phyloP scores from a whole-genome alignment of 2,329 filamentous ascomycete species.

The Parasarocladium wereldwijsianum region DNA sequence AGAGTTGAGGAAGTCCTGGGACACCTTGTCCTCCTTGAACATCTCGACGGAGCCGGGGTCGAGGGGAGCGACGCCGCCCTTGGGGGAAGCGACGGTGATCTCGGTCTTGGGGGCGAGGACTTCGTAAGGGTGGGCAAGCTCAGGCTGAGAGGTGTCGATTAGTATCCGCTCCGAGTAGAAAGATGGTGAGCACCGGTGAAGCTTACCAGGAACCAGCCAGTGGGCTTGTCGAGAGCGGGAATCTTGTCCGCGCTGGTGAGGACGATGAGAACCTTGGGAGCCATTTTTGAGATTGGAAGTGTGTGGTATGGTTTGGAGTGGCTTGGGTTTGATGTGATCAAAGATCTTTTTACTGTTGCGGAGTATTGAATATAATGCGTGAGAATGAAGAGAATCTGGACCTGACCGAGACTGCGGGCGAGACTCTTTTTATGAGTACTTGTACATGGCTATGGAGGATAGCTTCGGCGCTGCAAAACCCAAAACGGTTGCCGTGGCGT shows the following conservation, averaged over 20 bases:
- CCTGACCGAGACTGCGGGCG: too few species aligned
- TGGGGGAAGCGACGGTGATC: slow-evolving; percentile 45
- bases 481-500: too few species aligned
- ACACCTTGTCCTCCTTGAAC: slow-evolving; percentile 37
- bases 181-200: background rate
- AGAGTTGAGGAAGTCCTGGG: slow-evolving; percentile 37
- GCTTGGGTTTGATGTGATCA: too few species aligned
- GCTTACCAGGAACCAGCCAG: slow-evolving; percentile 56
- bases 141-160: slow-evolving; percentile 24
- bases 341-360: too few species aligned
- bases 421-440: too few species aligned
- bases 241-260: slow-evolving; percentile 48
- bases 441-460: too few species aligned
- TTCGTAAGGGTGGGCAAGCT: slow-evolving; percentile 51
- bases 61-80: slow-evolving; percentile 45
- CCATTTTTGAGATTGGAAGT: slow-evolving; percentile 29
- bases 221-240: slow-evolving; percentile 32
- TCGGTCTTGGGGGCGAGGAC: slow-evolving; percentile 38
- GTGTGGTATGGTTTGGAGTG: too few species aligned
- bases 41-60: slow-evolving; percentile 42
- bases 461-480: too few species aligned
- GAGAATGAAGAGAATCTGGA: too few species aligned
- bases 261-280: slow-evolving; percentile 53
- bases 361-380: too few species aligned
- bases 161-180: background rate